Percentiles rank a stretch among this genome's conserved stretches.
Evolutionary conservation across 2,329 filamentous ascomycete genomes (phyloP).

Genomic region (Neonectria sp.): DNA sequence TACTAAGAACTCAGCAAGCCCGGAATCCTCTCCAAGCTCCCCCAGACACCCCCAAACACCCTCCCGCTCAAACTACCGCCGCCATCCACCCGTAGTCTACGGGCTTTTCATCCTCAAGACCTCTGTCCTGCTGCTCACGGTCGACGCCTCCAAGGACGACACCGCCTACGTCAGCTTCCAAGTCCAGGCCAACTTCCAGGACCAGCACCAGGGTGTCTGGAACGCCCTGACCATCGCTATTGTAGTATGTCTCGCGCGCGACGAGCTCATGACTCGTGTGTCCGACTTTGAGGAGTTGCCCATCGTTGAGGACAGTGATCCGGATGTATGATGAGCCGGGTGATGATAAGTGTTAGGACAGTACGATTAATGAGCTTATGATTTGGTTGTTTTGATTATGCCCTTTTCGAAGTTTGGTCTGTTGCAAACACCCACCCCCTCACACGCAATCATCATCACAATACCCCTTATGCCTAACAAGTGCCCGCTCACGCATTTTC

Average conservation of each 20-base stretch:
- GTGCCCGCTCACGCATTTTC: neutral
- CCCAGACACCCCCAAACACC: conserved; percentile 26
- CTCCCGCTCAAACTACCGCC: conserved; percentile 42
- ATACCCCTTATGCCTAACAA: neutral
- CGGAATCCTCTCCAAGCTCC: neutral
- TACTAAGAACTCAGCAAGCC: neutral
- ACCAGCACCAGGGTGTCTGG: conserved; percentile 60
- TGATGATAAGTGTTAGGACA: neutral
- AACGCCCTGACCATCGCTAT: conserved; percentile 61
- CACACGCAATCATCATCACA: neutral
- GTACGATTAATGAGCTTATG: neutral
- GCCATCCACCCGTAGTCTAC: conserved; percentile 58
- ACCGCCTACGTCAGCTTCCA: conserved; percentile 59
- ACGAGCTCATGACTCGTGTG: conserved; percentile 54
- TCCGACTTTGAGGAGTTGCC: conserved; percentile 54
- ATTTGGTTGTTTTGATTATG: conserved; percentile 11
- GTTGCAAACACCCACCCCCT: conserved; percentile 2
- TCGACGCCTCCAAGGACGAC: conserved; percentile 55
- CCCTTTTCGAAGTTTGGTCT: neutral
- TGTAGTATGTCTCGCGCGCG: conserved; percentile 57
- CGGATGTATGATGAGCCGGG: conserved; percentile 51
- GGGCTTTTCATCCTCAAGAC: conserved; percentile 60
- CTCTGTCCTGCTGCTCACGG: conserved; percentile 57
- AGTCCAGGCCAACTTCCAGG: conserved; percentile 58
- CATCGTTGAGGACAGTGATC: conserved; percentile 54